These are phyloP conservation scores for Mortierella claussenii DNA, from an alignment of 192 early-diverging fungal species.

Conservation along the genomic window DNA sequence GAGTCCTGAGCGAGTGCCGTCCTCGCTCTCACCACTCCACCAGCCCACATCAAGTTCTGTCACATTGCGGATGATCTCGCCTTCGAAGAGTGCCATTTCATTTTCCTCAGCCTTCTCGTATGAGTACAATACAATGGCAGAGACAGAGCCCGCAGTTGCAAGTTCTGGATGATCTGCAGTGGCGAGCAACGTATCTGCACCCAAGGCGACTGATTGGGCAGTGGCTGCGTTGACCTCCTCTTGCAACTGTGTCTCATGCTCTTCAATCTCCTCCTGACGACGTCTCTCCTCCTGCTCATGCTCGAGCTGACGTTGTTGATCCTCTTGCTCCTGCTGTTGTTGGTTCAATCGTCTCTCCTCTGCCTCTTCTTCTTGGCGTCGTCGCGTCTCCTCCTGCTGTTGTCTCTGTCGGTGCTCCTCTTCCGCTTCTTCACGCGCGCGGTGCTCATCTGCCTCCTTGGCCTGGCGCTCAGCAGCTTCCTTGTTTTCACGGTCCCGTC, in stretches of 20 bases:
- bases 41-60: constrained; percentile 90
- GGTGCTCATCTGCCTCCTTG: constrained; percentile 14
- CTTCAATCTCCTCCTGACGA: constrained; percentile 1
- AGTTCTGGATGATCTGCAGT: constrained; percentile 29
- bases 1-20: constrained; percentile 78
- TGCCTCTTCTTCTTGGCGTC: constrained; percentile 3
- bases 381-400: not conserved
- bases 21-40: constrained; percentile 88
- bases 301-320: constrained; percentile 1
- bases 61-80: constrained; percentile 82
- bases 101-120: constrained; percentile 85
- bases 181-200: constrained; percentile 19
- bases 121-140: constrained; percentile 79
- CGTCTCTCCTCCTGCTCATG: constrained; percentile 10
- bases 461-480: constrained; percentile 5
- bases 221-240: constrained; percentile 19
- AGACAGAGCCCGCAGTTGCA: constrained; percentile 26
- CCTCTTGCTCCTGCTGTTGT: constrained; percentile 17
- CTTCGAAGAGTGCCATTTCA: constrained; percentile 87
- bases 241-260: constrained; percentile 26
- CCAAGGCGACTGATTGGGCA: constrained; percentile 15
- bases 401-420: constrained; percentile 13
- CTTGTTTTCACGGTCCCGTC: constrained; percentile 11
- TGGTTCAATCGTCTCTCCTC: constrained; percentile 22
- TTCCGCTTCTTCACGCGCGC: constrained; percentile 2